A percentile compares a stretch with the other conserved stretches of the same genome.
Evolutionary conservation across 2,329 filamentous ascomycete species (phyloP).

Genomic region (Aspergillus latus): DNA sequence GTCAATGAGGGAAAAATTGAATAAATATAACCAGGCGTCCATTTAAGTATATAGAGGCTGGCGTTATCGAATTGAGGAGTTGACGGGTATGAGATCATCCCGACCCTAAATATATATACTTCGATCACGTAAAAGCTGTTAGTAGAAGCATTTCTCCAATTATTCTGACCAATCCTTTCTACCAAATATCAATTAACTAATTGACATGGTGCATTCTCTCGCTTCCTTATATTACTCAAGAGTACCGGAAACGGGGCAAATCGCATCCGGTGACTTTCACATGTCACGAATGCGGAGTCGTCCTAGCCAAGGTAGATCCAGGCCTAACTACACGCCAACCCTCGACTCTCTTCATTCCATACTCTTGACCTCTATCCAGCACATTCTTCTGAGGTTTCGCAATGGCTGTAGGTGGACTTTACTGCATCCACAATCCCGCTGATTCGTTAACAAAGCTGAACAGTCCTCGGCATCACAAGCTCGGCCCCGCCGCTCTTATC

Average conservation of each 20-base stretch:
- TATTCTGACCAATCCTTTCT: not conserved
- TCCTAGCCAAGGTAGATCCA: slow-evolving; percentile 8
- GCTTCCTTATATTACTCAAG: no score
- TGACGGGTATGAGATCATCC: not conserved
- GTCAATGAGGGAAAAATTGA: slow-evolving; percentile 85
- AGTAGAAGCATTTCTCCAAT: not conserved
- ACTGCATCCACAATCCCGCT: not conserved
- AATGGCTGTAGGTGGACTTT: slow-evolving; percentile 14
- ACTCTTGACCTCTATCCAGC: not conserved
- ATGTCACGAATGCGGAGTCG: slow-evolving; percentile 13
- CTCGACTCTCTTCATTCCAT: not conserved
- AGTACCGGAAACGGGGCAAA: no score
- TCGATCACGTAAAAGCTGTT: not conserved
- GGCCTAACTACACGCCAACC: not conserved
- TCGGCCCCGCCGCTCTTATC: slow-evolving; percentile 55
- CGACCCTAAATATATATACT: not conserved
- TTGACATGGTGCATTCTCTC: no score
- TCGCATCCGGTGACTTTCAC: slow-evolving; percentile 2
- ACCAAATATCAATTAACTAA: no score
- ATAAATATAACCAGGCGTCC: slow-evolving; percentile 1
- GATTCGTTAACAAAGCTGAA: not conserved
- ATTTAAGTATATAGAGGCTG: not conserved
- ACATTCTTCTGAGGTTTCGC: not conserved
- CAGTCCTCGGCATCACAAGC: slow-evolving; percentile 13
- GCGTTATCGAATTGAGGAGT: not conserved